Percentiles rank a stretch among this genome's conserved stretches.
Conservation (phyloP, 345 rosid species). For the Citrus inodora region DNA sequence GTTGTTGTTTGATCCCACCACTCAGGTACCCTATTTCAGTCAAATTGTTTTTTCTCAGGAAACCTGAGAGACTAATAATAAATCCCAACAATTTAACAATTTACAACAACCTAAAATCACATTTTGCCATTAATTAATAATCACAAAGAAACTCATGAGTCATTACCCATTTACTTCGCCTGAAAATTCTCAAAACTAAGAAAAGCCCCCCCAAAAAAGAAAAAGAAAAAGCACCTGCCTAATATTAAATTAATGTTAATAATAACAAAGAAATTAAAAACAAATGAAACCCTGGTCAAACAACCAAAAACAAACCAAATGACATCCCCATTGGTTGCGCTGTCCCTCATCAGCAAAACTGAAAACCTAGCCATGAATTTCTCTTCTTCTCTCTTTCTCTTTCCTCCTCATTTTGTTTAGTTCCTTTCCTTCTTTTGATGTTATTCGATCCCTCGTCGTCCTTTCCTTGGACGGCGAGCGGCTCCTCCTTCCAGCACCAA, state of each 20-base stretch:
- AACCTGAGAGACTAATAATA: neutral
- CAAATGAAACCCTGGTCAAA: neutral
- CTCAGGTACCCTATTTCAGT: neutral
- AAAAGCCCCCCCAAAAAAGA: too few relatives aligned
- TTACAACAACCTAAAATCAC: neutral
- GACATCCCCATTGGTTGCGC: slow-evolving; percentile 8
- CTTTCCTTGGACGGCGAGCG: slow-evolving; percentile 22
- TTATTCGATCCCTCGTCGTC: slow-evolving; percentile 20
- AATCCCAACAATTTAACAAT: too few relatives aligned
- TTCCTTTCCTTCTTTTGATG: slow-evolving; percentile 1
- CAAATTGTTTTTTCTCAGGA: neutral
- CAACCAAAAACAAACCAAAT: neutral
- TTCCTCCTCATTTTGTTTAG: neutral
- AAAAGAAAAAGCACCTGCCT: neutral
- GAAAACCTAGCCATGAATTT: neutral
- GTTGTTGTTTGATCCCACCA: neutral
- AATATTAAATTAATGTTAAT: neutral
- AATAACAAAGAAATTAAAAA: neutral
- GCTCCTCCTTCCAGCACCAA: neutral
- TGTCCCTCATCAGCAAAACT: neutral
- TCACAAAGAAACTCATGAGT: neutral
- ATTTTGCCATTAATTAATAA: neutral
- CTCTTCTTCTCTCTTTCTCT: slow-evolving; percentile 1
- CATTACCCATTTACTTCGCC: neutral
- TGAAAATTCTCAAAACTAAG: neutral